Conservation (phyloP, 371 early-diverging fungal genomes). For the Saksenaea vasiformis region DNA sequence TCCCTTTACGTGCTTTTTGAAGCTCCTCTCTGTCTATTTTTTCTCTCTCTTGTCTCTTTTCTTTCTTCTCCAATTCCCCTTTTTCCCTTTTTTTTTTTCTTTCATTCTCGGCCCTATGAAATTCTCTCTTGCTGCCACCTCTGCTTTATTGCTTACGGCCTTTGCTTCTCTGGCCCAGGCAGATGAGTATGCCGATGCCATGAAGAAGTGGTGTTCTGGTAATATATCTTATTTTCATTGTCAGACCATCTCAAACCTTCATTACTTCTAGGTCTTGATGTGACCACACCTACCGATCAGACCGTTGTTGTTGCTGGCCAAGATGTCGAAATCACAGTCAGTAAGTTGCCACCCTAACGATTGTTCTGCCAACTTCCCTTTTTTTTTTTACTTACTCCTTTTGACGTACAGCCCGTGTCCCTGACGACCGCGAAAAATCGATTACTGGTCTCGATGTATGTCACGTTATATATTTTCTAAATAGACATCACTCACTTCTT, state of each 20-base stretch:
- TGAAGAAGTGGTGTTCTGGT: constrained; percentile 48
- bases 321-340: constrained; percentile 33
- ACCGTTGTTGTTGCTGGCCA: constrained; percentile 37
- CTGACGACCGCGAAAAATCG: constrained; percentile 33
- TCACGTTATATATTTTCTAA: background rate
- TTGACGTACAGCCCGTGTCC: constrained; percentile 24
- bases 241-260: background rate
- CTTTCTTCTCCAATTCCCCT: constrained; percentile 7
- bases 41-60: constrained; percentile 14
- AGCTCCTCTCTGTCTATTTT: constrained; percentile 5
- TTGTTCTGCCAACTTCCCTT: constrained; percentile 4
- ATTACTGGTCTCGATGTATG: constrained; percentile 53
- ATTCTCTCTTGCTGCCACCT: constrained; percentile 47
- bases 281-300: constrained; percentile 17
- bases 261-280: constrained; percentile 14
- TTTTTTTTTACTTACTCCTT: constrained; percentile 6
- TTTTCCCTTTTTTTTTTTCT: constrained; percentile 3
- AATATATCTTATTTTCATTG: background rate
- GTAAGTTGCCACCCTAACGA: constrained; percentile 17
- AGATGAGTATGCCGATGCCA: constrained; percentile 47
- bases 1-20: background rate
- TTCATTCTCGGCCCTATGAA: constrained; percentile 31
- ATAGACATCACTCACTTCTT: constrained; percentile 7
- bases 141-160: constrained; percentile 35
- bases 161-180: constrained; percentile 33